These are phyloP conservation scores for Leccinum pellstonianum DNA, from an alignment of 768 basidiomycete genomes.

Conservation along the genomic window DNA sequence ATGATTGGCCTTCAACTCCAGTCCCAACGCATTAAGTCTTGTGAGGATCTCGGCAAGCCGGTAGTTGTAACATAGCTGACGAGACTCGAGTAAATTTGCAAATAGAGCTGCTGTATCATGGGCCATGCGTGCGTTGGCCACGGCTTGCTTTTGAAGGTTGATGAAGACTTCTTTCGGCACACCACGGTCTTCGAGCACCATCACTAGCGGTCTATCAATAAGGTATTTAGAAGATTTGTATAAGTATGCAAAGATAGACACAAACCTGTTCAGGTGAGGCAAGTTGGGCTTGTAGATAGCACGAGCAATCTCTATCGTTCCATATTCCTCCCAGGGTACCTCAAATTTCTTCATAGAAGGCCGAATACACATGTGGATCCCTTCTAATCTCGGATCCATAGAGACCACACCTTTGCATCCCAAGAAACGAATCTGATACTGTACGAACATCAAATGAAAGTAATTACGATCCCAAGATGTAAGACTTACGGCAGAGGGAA, in stretches of 20 bases:
- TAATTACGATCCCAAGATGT: not conserved
- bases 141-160: conserved; percentile 57
- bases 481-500: conserved; percentile 62
- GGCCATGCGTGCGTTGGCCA: conserved; percentile 57
- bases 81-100: conserved; percentile 45
- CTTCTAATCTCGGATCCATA: conserved; percentile 53
- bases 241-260: conserved; percentile 21
- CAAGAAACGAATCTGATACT: conserved; percentile 81
- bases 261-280: conserved; percentile 76
- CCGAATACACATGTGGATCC: conserved; percentile 68
- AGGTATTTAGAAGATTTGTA: not conserved
- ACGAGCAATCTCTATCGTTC: conserved; percentile 72
- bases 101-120: conserved; percentile 54
- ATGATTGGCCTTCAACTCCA: conserved; percentile 44
- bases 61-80: conserved; percentile 48
- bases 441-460: not conserved
- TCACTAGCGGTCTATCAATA: conserved; percentile 59
- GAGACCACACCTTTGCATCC: conserved; percentile 82
- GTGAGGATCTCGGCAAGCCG: conserved; percentile 51
- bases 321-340: conserved; percentile 43
- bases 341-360: conserved; percentile 77
- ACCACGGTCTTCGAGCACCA: conserved; percentile 76
- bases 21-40: conserved; percentile 44
- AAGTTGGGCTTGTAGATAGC: conserved; percentile 57
- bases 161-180: conserved; percentile 58